phyloP scores from a whole-genome alignment of 306 rosid species.

The Prunus mongolica region DNA sequence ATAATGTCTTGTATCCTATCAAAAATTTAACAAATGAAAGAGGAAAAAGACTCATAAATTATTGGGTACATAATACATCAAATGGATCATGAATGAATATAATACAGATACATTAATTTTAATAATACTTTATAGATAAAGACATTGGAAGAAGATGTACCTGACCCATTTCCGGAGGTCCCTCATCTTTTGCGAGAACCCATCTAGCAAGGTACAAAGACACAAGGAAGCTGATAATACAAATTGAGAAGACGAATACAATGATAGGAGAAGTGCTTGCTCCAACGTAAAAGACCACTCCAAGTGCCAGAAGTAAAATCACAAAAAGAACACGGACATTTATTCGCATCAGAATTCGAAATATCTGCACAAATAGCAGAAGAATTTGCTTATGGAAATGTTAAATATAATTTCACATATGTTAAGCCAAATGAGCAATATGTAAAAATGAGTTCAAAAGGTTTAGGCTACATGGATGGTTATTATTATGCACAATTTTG shows the following conservation, averaged over 20 bases:
- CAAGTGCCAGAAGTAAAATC: constrained; percentile 64
- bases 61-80: background rate
- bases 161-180: constrained; percentile 98
- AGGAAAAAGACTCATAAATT: background rate
- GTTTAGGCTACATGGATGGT: background rate
- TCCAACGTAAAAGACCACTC: constrained; percentile 79
- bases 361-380: constrained; percentile 50
- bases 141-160: constrained; percentile 42
- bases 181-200: constrained; percentile 99
- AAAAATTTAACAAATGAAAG: background rate
- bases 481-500: background rate
- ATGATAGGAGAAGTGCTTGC: constrained; percentile 86
- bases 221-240: constrained; percentile 85
- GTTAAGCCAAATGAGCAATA: background rate
- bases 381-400: background rate
- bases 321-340: constrained; percentile 66
- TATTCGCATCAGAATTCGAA: constrained; percentile 67
- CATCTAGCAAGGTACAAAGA: constrained; percentile 75
- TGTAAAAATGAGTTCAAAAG: background rate
- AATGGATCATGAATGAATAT: background rate
- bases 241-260: constrained; percentile 80
- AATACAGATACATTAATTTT: background rate
- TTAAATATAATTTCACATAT: background rate
- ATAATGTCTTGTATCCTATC: background rate
- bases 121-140: constrained; percentile 9